Evolutionary conservation across 768 basidiomycete species (phyloP).

Genomic region (Podaxis mareebaensis): DNA sequence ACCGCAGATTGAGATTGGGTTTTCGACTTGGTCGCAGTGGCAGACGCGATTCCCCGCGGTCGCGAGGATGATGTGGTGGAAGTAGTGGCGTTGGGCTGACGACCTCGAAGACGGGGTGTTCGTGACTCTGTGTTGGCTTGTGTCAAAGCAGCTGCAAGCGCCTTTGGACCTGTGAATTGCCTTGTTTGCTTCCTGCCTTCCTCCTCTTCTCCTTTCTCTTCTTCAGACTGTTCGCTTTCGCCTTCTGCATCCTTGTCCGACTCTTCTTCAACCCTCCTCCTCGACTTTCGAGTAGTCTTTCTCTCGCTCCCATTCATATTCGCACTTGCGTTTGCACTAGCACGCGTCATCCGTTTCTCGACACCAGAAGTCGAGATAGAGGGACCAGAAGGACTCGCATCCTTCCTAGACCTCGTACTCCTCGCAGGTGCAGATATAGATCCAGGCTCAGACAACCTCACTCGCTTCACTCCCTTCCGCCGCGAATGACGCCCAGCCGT

Average conservation of each 20-base stretch:
- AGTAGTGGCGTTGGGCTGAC: neutral
- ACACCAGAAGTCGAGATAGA: neutral
- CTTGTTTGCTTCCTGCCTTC: neutral
- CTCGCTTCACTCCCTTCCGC: neutral
- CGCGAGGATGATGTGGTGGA: neutral
- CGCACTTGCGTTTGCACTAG: neutral
- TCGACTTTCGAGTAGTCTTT: neutral
- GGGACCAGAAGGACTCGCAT: neutral
- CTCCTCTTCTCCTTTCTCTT: neutral
- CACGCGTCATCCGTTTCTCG: neutral
- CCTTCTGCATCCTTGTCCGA: neutral
- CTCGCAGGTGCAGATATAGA: neutral
- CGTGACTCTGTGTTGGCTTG: slow-evolving; percentile 2
- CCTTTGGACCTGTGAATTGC: neutral
- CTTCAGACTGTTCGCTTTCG: slow-evolving; percentile 4
- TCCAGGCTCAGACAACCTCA: slow-evolving; percentile 12
- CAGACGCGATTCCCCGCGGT: neutral
- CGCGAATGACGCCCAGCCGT: neutral
- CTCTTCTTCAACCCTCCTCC: neutral
- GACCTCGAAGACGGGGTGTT: neutral
- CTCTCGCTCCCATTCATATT: neutral
- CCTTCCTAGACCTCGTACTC: neutral
- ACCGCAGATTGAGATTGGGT: neutral
- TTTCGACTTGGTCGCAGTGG: neutral
- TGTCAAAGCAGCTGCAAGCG: slow-evolving; percentile 10